Conservation (phyloP, 1,284 basidiomycete species). For the Trichosporon faecale region DNA sequence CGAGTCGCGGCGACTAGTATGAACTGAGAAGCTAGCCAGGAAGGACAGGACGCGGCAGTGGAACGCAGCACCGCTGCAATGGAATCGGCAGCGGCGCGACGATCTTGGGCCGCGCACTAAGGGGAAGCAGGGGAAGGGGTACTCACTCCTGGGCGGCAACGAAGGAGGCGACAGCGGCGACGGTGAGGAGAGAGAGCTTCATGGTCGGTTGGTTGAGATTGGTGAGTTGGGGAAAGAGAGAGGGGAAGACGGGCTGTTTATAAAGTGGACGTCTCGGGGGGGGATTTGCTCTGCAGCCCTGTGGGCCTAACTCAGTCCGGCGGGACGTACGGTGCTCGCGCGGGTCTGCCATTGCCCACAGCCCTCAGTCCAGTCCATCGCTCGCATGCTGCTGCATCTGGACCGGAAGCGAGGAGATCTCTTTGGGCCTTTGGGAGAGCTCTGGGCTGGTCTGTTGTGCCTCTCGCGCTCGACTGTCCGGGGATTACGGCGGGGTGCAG, state of each 20-base stretch:
- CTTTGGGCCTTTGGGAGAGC: background rate
- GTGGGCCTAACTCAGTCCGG: background rate
- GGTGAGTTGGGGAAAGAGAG: background rate
- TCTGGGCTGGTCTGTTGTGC: background rate
- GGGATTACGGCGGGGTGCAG: background rate
- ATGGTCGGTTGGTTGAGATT: constrained; percentile 12
- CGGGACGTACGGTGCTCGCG: background rate
- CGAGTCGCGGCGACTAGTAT: background rate
- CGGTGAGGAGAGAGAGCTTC: constrained; percentile 15
- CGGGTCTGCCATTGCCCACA: background rate
- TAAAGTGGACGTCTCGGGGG: background rate
- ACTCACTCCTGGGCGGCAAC: constrained; percentile 19
- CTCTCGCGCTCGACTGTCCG: background rate
- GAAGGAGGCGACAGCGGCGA: constrained; percentile 12
- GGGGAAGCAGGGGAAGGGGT: background rate
- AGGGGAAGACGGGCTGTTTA: constrained; percentile 2
- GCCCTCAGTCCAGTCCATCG: too few relatives aligned
- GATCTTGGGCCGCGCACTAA: background rate
- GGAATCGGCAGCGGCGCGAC: background rate
- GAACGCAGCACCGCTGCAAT: background rate
- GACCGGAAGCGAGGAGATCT: background rate
- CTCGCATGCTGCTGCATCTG: too few relatives aligned
- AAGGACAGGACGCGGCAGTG: too few relatives aligned
- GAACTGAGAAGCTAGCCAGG: background rate
- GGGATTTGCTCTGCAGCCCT: background rate